These are phyloP conservation scores for Eucommia ulmoides DNA, from an alignment of 257 asterid genomes.

Conservation along the genomic window DNA sequence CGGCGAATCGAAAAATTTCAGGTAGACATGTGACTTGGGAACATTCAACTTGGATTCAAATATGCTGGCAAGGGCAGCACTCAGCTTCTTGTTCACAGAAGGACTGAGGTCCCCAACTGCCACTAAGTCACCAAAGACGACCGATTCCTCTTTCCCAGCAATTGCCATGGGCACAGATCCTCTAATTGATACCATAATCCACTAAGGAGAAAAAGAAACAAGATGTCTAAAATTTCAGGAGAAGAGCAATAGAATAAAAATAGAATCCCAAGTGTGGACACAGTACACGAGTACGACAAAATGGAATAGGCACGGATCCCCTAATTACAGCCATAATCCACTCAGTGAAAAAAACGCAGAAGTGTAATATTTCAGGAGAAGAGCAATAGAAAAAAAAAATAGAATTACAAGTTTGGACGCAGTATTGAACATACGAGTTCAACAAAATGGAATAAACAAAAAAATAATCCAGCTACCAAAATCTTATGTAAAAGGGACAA, in stretches of 20 bases:
- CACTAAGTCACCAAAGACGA: conserved; percentile 84
- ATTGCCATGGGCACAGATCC: conserved; percentile 91
- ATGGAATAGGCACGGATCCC: neutral
- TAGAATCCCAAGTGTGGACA: neutral
- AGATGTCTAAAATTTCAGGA: neutral
- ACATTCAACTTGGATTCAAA: conserved; percentile 70
- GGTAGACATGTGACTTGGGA: conserved; percentile 78
- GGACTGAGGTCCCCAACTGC: conserved; percentile 79
- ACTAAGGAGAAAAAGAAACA: conserved; percentile 30
- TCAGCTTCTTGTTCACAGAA: conserved; percentile 78
- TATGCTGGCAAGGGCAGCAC: conserved; percentile 67
- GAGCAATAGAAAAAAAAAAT: no score
- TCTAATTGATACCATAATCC: conserved; percentile 87
- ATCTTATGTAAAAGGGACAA: no score
- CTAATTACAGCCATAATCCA: neutral
- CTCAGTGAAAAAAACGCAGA: neutral
- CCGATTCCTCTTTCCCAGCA: conserved; percentile 85
- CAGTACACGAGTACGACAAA: neutral
- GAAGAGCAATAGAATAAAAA: neutral
- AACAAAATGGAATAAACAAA: no score
- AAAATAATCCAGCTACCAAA: no score
- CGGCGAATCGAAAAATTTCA: conserved; percentile 85
- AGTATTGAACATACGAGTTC: no score
- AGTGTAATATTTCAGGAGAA: neutral
- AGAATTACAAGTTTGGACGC: no score